Conservation (phyloP, 1,139 yeast genomes). For the Scheffersomyces illinoinensis region DNA sequence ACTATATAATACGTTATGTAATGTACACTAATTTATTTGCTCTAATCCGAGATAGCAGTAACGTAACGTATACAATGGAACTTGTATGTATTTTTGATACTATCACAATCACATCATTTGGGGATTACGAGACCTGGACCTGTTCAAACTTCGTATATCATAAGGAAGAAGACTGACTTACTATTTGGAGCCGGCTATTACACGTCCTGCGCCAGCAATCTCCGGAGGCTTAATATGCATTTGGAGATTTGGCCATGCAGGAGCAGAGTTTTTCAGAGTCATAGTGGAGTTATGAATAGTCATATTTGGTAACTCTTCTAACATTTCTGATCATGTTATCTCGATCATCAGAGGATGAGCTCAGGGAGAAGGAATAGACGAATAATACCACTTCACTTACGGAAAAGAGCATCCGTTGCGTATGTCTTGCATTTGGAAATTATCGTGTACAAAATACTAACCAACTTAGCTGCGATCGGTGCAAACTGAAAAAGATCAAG, state of each 20-base stretch:
- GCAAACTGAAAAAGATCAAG: slow-evolving; percentile 14
- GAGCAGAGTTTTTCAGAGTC: neutral
- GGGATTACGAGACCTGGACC: too few relatives aligned
- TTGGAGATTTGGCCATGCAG: neutral
- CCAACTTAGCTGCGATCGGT: slow-evolving; percentile 12
- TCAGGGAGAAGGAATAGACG: slow-evolving; percentile 7
- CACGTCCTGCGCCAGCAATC: too few relatives aligned
- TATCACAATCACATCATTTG: too few relatives aligned
- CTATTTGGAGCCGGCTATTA: too few relatives aligned
- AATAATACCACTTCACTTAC: slow-evolving; percentile 11
- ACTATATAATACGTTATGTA: neutral
- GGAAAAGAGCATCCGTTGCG: slow-evolving; percentile 15
- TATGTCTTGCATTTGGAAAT: slow-evolving; percentile 6
- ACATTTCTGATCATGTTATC: neutral
- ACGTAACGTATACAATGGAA: too few relatives aligned
- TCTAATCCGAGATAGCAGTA: neutral
- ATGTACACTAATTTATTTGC: neutral
- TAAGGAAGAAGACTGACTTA: too few relatives aligned
- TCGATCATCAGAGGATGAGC: neutral
- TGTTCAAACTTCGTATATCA: too few relatives aligned
- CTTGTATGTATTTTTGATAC: too few relatives aligned
- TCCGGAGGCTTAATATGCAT: too few relatives aligned
- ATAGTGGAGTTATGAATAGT: neutral
- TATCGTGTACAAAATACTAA: slow-evolving; percentile 2
- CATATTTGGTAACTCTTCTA: too few relatives aligned